Evolutionary conservation across 768 basidiomycete species (phyloP), one percentile per base, ranked within the genome.

Genomic region (Naganishia friedmannii): DNA sequence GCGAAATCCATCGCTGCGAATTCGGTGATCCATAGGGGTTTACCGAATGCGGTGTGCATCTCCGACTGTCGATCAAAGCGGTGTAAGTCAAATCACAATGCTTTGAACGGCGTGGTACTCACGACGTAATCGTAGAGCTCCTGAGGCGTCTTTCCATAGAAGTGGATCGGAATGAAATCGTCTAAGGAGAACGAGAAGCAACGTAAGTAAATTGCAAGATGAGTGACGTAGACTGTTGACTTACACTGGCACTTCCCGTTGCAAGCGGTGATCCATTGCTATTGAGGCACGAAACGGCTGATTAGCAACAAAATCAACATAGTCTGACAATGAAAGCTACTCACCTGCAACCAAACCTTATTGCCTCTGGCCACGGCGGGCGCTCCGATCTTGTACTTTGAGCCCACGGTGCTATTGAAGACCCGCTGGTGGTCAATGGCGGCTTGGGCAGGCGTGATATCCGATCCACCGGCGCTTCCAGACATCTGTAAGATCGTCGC

Each of bases 111-210:
- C 2, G n/a, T 66, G 17, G 2, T 10, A n/a, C 66, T 63, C 26
- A 58, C 67, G 37, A 58, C 53, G 26, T 58, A 54, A 54, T 63
- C 42, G 26, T 37, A 68, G 73, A 66, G 69, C 72, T 73, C 54
- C 73, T 70, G 70, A 68, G 67, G 57, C 74, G 57, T 69, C 31
- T 28, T 51, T 37, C 78, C 78, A 58, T 79, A 79, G 53, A 74
- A 79, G 46, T 79, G 78, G 37, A 76, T 73, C 4, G 78, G 75
- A 32, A 77, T 55, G 48, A 79, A 77, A 55, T 77, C 78, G 70
- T 73, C 60, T 63, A 28, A 55, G 1, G 15, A 3, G 12, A 6
- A 19, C 29, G 29, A 6, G 5, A n/a, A 10, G 6, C 26, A 6
- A 6, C 54, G 19, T 28, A 17, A 55, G 54, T 55, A 12, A 5